Evolutionary conservation across 106 monocot genomes (phyloP), one percentile per base, ranked within the genome.

Genomic region (Phalaenopsis equestris): DNA sequence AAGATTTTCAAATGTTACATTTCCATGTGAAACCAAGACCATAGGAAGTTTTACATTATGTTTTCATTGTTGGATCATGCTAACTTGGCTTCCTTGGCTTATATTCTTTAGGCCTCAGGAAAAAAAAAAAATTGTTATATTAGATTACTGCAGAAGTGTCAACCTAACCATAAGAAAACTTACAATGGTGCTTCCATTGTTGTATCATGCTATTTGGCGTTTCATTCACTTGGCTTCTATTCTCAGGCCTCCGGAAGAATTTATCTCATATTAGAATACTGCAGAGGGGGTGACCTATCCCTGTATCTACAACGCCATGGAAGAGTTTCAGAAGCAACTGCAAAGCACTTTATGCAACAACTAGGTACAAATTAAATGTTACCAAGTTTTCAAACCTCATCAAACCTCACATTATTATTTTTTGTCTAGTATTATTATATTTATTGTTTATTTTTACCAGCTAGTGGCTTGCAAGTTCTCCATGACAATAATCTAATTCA

Each of bases 291-390:
- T 43, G 98, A 99, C 79, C 72, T 99, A 17, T 91, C 90, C 18
- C 73, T 84, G 64, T 94, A 95, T 81, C 79, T 99, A 73, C 94
- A 91, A 39, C 74, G 84, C 4, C 92, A 86, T 86, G 91, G 91
- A 78, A 81, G 82, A 47, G 89, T 95, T 78, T 85, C 86, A 21
- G 98, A 95, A 90, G 86, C 67, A 70, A 90, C 84, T 76, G 98
- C 98, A 47, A 94, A 93, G 72, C 87, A 91, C 81, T 99, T 99
- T 82, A 94, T 99, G 91, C 89, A 83, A 79, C 98, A 99, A 37
- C 76, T 99, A 87, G 97, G 97, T 92, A 92, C 49, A 39, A 72
- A 57, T 41, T 73, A 19, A 42, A 57, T 61, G 74, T 18, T 81
- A 77, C 18, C 30, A 21, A 68, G 15, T 48, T 47, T 19, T n/a